Percentiles rank a stretch among this genome's conserved stretches.
Conservation (phyloP, 2,329 filamentous ascomycete genomes). For the Tolypocladium cylindrosporum region DNA sequence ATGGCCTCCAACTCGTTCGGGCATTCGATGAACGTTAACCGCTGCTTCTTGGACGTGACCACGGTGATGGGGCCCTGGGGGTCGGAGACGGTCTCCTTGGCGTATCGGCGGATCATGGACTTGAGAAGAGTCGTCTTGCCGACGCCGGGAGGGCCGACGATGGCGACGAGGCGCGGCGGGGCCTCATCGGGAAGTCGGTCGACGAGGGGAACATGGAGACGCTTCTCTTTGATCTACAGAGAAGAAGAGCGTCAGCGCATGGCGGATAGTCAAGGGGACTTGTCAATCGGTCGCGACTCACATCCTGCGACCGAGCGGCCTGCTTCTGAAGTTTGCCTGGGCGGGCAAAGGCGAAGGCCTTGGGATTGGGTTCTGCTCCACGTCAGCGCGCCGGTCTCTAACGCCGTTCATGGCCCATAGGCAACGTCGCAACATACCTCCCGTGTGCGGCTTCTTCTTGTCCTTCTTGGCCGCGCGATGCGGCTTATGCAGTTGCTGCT, state of each 20-base stretch:
- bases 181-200: slow-evolving; percentile 94
- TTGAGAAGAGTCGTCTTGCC: slow-evolving; percentile 96
- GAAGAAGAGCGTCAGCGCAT: not conserved
- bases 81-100: slow-evolving; percentile 86
- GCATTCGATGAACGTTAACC: slow-evolving; percentile 92
- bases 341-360: slow-evolving; percentile 78
- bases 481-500: slow-evolving; percentile 73
- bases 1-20: slow-evolving; percentile 94
- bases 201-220: slow-evolving; percentile 90
- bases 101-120: slow-evolving; percentile 85
- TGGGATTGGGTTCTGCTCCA: slow-evolving; percentile 62
- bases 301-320: slow-evolving; percentile 63
- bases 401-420: not conserved
- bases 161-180: slow-evolving; percentile 82
- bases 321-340: slow-evolving; percentile 72
- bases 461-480: slow-evolving; percentile 70
- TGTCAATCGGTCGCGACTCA: slow-evolving; percentile 22
- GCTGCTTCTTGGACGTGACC: slow-evolving; percentile 90
- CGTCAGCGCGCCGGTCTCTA: slow-evolving; percentile 9
- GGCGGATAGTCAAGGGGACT: not conserved
- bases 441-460: slow-evolving; percentile 62
- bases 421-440: slow-evolving; percentile 31
- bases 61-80: slow-evolving; percentile 90
- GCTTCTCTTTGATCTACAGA: slow-evolving; percentile 78
- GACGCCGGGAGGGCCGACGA: slow-evolving; percentile 89